phyloP scores from a whole-genome alignment of 345 rosid species.

The Salix arbutifolia region DNA sequence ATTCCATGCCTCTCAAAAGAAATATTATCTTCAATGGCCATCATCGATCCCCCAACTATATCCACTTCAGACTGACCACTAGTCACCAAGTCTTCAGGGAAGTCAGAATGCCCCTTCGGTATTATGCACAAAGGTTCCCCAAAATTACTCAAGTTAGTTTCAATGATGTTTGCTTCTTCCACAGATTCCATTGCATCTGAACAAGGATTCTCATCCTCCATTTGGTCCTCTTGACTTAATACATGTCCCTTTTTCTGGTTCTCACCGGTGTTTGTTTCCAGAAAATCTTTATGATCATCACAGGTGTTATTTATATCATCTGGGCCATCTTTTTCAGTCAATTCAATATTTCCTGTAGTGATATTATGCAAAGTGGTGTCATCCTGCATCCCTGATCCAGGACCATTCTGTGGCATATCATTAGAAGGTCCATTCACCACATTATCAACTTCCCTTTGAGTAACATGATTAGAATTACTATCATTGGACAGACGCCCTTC shows the following conservation, averaged over 20 bases:
- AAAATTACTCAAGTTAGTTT: conserved; percentile 15
- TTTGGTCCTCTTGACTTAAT: conserved; percentile 19
- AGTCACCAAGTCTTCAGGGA: conserved; percentile 19
- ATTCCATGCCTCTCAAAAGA: conserved; percentile 18
- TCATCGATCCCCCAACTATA: conserved; percentile 8
- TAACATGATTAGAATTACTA: conserved; percentile 11
- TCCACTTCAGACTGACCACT: conserved; percentile 19
- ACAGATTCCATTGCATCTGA: conserved; percentile 18
- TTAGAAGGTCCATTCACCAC: conserved; percentile 27
- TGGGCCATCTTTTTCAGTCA: conserved; percentile 27
- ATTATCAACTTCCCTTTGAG: conserved; percentile 26
- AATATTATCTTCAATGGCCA: conserved; percentile 15
- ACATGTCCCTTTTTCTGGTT: conserved; percentile 9
- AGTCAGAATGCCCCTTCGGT: conserved; percentile 28
- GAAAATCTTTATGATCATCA: conserved; percentile 20
- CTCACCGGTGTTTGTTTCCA: conserved; percentile 20
- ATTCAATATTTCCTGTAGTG: conserved; percentile 20
- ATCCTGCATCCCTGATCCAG: conserved; percentile 36
- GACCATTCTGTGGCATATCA: conserved; percentile 31
- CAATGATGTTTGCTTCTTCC: conserved; percentile 24
- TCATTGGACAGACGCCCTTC: conserved; percentile 16
- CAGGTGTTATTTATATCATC: conserved; percentile 20
- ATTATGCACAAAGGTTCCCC: conserved; percentile 29
- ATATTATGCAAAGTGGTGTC: conserved; percentile 18
- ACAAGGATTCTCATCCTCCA: conserved; percentile 13